phyloP scores from a whole-genome alignment of 495 filamentous ascomycete genomes.

The Thermochaetoides thermophila region DNA sequence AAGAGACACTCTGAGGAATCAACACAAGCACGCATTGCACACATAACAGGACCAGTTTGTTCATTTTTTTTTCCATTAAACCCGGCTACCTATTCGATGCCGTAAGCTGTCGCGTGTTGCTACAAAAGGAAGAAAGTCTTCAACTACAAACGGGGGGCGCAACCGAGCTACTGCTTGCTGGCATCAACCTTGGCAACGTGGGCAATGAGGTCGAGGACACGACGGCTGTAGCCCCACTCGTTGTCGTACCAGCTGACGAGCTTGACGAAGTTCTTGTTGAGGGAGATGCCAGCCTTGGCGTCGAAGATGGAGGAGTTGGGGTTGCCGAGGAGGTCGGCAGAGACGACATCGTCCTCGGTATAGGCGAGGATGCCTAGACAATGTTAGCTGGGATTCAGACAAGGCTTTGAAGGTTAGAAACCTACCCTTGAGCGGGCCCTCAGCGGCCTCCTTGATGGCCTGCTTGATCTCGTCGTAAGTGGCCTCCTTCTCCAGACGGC shows the following conservation, averaged over 20 bases:
- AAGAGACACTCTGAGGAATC: too few species aligned
- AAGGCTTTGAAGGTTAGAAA: background rate
- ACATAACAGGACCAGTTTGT: too few species aligned
- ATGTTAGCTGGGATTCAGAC: background rate
- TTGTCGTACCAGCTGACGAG: conserved; percentile 94
- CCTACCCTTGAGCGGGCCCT: conserved; percentile 74
- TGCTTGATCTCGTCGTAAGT: conserved; percentile 90
- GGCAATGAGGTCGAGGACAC: conserved; percentile 89
- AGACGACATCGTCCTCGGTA: conserved; percentile 96
- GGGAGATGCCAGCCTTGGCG: conserved; percentile 95
- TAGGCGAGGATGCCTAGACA: conserved; percentile 74
- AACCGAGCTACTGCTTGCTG: conserved; percentile 22
- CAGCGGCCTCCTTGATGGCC: conserved; percentile 73
- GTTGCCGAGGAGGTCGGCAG: conserved; percentile 84
- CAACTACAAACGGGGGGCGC: conserved; percentile 8
- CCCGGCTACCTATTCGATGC: too few species aligned
- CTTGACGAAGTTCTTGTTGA: conserved; percentile 98
- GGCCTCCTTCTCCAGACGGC: conserved; percentile 80
- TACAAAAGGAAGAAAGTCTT: too few species aligned
- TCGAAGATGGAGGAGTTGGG: conserved; percentile 93
- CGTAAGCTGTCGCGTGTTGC: too few species aligned
- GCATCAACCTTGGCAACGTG: conserved; percentile 84
- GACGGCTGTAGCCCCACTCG: conserved; percentile 85
- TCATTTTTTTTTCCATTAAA: background rate
- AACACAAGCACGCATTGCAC: too few species aligned